Conservation (phyloP, 495 filamentous ascomycete genomes). For the Rhypophila decipiens region DNA sequence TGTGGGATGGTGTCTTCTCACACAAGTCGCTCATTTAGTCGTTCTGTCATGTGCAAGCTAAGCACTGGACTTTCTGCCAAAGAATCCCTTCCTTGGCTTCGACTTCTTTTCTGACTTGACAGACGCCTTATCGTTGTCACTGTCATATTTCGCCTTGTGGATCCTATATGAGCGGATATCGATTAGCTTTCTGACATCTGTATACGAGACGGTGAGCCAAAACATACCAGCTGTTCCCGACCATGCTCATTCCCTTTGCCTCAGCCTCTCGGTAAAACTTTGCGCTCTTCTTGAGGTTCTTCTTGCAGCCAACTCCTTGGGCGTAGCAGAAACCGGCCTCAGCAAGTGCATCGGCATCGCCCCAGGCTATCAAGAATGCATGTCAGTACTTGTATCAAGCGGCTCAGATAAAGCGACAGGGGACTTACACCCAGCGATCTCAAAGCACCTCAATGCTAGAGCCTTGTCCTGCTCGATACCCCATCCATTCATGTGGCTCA, state of each 20-base stretch:
- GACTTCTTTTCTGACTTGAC: slow-evolving; percentile 33
- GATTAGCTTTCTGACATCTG: background rate
- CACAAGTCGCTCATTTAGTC: background rate
- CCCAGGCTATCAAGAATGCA: slow-evolving; percentile 63
- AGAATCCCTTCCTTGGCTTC: slow-evolving; percentile 36
- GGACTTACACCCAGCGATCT: slow-evolving; percentile 78
- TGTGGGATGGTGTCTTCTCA: too few relatives aligned
- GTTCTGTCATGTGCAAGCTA: background rate
- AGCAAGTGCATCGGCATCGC: slow-evolving; percentile 88
- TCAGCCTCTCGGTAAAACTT: slow-evolving; percentile 86
- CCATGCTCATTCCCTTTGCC: slow-evolving; percentile 90
- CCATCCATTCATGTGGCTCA: slow-evolving; percentile 98
- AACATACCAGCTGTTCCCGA: slow-evolving; percentile 92
- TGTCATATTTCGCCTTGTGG: slow-evolving; percentile 84
- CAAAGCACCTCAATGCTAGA: slow-evolving; percentile 85
- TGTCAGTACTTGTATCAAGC: slow-evolving; percentile 12
- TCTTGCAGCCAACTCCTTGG: slow-evolving; percentile 81
- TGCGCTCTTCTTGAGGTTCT: slow-evolving; percentile 91
- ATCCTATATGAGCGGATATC: slow-evolving; percentile 53
- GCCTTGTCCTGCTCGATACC: slow-evolving; percentile 88
- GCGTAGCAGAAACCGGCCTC: slow-evolving; percentile 87
- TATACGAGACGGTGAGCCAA: background rate
- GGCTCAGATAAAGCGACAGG: background rate
- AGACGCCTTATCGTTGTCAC: slow-evolving; percentile 47
- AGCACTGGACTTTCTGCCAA: slow-evolving; percentile 25